These are phyloP conservation scores for Colletotrichum tofieldiae DNA, from an alignment of 2,329 filamentous ascomycete genomes.

Conservation along the genomic window DNA sequence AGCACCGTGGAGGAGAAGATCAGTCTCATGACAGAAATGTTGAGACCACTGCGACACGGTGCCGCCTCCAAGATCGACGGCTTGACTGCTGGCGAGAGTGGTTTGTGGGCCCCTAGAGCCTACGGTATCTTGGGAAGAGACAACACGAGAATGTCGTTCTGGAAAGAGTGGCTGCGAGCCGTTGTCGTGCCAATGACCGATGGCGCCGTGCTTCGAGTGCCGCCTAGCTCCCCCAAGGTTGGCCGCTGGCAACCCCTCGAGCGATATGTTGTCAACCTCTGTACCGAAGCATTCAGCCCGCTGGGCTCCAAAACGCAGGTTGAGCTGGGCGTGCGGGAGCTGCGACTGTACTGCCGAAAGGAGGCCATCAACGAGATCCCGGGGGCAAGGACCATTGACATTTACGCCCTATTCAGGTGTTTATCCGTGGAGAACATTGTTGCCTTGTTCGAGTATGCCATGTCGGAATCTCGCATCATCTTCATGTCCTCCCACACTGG, in stretches of 20 bases:
- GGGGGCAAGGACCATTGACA: slow-evolving; percentile 89
- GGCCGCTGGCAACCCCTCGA: slow-evolving; percentile 97
- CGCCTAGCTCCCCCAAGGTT: slow-evolving; percentile 89
- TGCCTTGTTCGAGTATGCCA: slow-evolving; percentile 91
- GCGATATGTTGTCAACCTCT: slow-evolving; percentile 96
- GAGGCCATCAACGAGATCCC: slow-evolving; percentile 95
- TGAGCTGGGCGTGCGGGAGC: slow-evolving; percentile 89
- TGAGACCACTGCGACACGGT: slow-evolving; percentile 92
- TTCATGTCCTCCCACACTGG: slow-evolving; percentile 95
- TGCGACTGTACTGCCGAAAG: slow-evolving; percentile 92
- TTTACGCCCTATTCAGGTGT: slow-evolving; percentile 93
- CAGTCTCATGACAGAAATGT: slow-evolving; percentile 93
- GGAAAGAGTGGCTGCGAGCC: slow-evolving; percentile 98
- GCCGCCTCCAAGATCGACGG: slow-evolving; percentile 98
- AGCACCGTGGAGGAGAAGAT: slow-evolving; percentile 98
- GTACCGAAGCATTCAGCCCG: slow-evolving; percentile 93
- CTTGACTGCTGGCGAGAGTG: slow-evolving; percentile 93
- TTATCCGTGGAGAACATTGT: slow-evolving; percentile 94
- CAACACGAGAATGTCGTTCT: slow-evolving; percentile 87
- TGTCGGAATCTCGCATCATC: slow-evolving; percentile 95
- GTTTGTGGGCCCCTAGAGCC: slow-evolving; percentile 94
- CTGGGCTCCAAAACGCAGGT: slow-evolving; percentile 96
- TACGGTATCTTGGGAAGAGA: slow-evolving; percentile 95
- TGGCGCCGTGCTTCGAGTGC: slow-evolving; percentile 85
- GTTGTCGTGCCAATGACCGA: slow-evolving; percentile 97